Percentiles rank a stretch among this genome's conserved stretches.
Evolutionary conservation across 176 grass and related monocot genomes (phyloP).

Genomic region (Oryza nivara): DNA sequence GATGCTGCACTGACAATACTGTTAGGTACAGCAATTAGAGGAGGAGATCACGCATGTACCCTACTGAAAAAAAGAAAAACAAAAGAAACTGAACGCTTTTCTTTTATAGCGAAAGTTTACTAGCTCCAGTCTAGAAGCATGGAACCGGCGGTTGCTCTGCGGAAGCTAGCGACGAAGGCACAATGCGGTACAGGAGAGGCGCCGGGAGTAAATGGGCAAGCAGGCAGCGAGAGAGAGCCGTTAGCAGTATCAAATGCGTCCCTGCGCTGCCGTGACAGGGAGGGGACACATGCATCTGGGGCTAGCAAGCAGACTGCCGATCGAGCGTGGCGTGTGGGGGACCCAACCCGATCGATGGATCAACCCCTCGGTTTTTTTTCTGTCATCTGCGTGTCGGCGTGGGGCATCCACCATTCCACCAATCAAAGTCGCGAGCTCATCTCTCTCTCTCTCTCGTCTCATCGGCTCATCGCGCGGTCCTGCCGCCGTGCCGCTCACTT

Average conservation of each 20-base stretch:
- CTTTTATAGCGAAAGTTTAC: neutral
- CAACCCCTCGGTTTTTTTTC: neutral
- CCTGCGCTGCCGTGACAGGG: no score
- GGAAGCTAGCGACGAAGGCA: neutral
- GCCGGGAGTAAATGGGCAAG: neutral
- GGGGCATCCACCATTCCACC: neutral
- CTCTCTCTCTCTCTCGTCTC: neutral
- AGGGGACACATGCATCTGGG: neutral
- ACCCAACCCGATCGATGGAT: neutral
- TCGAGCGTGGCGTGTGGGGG: neutral
- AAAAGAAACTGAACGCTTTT: neutral
- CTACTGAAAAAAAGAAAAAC: neutral
- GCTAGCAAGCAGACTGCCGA: neutral
- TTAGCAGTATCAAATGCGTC: neutral
- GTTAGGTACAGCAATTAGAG: conserved; percentile 35
- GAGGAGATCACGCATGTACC: neutral
- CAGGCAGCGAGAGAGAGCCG: neutral
- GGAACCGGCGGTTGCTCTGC: neutral
- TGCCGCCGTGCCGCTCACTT: neutral
- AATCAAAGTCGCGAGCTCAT: neutral
- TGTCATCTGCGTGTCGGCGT: neutral
- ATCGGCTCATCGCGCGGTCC: neutral
- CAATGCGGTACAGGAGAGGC: neutral
- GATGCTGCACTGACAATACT: neutral
- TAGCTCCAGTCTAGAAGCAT: neutral